Conservation (phyloP, 768 basidiomycete genomes). For the Clathrus columnatus region DNA sequence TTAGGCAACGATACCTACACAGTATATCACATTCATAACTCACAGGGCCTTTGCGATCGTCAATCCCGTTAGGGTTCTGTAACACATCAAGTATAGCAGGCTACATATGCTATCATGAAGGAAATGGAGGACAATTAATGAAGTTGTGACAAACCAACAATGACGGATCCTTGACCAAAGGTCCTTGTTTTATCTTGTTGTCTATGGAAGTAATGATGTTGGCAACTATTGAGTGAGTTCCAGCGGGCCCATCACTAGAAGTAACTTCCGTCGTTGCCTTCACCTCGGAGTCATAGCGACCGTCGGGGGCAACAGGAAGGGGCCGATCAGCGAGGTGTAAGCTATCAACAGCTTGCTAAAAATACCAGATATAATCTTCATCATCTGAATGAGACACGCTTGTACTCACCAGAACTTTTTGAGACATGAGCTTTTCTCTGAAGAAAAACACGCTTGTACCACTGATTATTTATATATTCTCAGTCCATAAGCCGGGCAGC, state of each 20-base stretch:
- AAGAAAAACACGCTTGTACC: no score
- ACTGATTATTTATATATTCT: no score
- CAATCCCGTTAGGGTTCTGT: constrained; percentile 23
- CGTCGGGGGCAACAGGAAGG: constrained; percentile 33
- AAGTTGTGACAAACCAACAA: constrained; percentile 12
- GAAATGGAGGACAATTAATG: constrained; percentile 7
- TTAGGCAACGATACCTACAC: not conserved
- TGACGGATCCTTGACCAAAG: constrained; percentile 12
- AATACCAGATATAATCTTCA: no score
- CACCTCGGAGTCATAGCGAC: constrained; percentile 37
- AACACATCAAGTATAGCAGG: constrained; percentile 11
- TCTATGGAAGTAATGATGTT: constrained; percentile 18
- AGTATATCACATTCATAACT: constrained; percentile 14
- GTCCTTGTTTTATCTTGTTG: constrained; percentile 6
- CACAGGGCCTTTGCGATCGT: constrained; percentile 31
- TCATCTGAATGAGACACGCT: no score
- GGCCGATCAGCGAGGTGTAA: constrained; percentile 29
- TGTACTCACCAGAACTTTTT: no score
- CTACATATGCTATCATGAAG: not conserved
- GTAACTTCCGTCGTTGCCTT: not conserved
- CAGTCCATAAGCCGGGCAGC: no score
- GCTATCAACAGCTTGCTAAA: constrained; percentile 7
- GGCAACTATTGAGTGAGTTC: not conserved
- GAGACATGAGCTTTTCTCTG: no score
- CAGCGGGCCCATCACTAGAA: not conserved